Base-by-base conservation (phyloP, 176 grass and related monocot genomes). In the Ensete ventricosum region DNA sequence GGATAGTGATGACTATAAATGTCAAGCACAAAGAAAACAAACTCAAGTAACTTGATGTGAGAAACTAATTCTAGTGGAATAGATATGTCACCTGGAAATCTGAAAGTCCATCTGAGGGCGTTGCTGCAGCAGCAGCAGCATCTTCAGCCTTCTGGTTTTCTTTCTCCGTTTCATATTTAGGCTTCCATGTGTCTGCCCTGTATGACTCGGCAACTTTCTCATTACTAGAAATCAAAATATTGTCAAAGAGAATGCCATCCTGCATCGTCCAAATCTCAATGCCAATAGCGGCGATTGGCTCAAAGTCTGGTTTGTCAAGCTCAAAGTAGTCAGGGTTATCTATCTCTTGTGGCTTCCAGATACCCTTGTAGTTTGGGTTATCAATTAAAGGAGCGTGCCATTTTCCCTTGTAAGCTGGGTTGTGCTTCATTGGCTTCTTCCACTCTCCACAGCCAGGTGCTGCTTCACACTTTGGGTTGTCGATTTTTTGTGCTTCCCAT, bases 181-280 rank as follows among this genome's bases (percentile, higher is more conserved):
- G 90, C 65, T 95, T 99, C 95, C 95, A 99, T 24, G 88, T 84
- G 62, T 81, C 84, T 64, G 87, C 84, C 52, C 92, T 83, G 62
- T 91, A 91, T 48, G 84, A 82, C 60, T 53, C 84, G 16, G 91
- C 84, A 75, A 94, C 81, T 83, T 94, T 91, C 84, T 94, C 95
- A 59, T 91, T 86, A 84, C 87, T 85, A 8, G 88, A 78, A 51
- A 99, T 99, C 72, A 99, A 84, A 77, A 99, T 91, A 29, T 94
- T 94, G 80, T 91, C 91, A 64, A 99, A 99, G 73, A 99, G 76
- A 73, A 99, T 88, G 21, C 95, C 95, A 73, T 99, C 95, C 72
- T 99, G 95, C 95, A 99, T 95, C 1, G 95, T 99, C 95, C 95
- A 99, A 84, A 99, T 99, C 91, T 99, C 95, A 64, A 99, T 94